Evolutionary conservation across 73 alveolate genomes (phyloP), one percentile per base, ranked within the genome.

Genomic region (Paramecium caudatum): DNA sequence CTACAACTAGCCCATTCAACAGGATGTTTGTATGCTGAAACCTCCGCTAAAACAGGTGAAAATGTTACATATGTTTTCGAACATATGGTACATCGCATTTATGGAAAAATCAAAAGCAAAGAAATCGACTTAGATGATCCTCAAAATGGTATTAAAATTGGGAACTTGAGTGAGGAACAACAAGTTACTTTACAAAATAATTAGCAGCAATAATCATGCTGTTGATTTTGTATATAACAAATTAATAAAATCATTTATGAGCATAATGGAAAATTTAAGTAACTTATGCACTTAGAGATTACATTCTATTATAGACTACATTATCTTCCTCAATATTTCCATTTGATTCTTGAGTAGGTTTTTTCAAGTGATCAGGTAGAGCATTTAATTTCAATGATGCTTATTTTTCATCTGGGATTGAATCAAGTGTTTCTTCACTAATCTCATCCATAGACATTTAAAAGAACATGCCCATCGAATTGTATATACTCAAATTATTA

Each of bases 41-140:
- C 96, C 3, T 90, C 93, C 4, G 95, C 95, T 45, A 91, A 90
- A 55, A 91, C 95, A 17, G 93, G 93, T 6, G 85, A 91, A 37
- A 91, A 91, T 68, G 91, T 91, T 16, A 39, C 30, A 30, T 88
- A 45, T 1, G 47, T 78, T 12, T 91, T 91, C 47, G 88, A 74
- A 43, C 16, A 23, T 2, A 9, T 74, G 43, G 68, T 39, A 41
- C 46, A 74, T 16, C 4, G 21, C 7, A 41, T 74, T 3, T 21
- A 19, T 19, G 8, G 17, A 13, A 74, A 74, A 74, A 74, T 74
- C 21, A 41, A 17, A 25, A 74, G 43, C 43, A 37, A 37, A 25
- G 39, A 41, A 5, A 41, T 74, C 8, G 88, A 74, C 43, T 2
- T 45, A 36, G 3, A 36, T 41, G 88, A 74, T 19, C 88, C 88